phyloP scores from a whole-genome alignment of 2,329 filamentous ascomycete genomes.

The Calonectria henricotiae region DNA sequence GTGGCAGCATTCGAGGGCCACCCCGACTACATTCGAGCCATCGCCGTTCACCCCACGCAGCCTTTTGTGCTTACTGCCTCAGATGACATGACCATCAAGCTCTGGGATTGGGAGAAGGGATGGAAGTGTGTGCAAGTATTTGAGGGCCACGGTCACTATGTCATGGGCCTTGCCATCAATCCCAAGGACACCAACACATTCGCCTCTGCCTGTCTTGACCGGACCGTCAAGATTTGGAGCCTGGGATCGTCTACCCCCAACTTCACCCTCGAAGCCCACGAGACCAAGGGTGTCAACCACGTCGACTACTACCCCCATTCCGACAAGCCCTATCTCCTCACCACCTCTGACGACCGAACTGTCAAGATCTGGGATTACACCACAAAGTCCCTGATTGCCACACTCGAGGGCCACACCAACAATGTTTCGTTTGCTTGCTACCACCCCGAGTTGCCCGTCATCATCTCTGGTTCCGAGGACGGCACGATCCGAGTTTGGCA shows the following conservation, averaged over 20 bases:
- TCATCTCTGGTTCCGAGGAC: slow-evolving; percentile 98
- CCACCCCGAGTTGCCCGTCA: slow-evolving; percentile 95
- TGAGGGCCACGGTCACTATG: slow-evolving; percentile 95
- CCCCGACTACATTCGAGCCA: slow-evolving; percentile 98
- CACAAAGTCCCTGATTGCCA: slow-evolving; percentile 96
- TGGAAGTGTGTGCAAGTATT: slow-evolving; percentile 99
- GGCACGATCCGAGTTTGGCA: slow-evolving; percentile 99
- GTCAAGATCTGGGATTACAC: slow-evolving; percentile 99
- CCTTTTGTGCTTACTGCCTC: slow-evolving; percentile 96
- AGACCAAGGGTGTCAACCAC: slow-evolving; percentile 97
- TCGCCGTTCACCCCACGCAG: slow-evolving; percentile 94
- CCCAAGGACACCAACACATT: slow-evolving; percentile 96
- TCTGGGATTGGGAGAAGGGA: slow-evolving; percentile 99
- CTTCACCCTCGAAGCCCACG: slow-evolving; percentile 96
- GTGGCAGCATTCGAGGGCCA: slow-evolving; percentile 97
- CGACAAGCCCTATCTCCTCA: slow-evolving; percentile 90
- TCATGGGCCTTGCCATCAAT: slow-evolving; percentile 97
- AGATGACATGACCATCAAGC: slow-evolving; percentile 98
- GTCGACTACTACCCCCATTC: slow-evolving; percentile 90
- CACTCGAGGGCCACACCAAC: slow-evolving; percentile 95
- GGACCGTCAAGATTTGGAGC: slow-evolving; percentile 98
- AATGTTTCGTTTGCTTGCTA: slow-evolving; percentile 99
- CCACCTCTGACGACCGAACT: slow-evolving; percentile 95
- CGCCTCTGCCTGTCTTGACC: slow-evolving; percentile 93
- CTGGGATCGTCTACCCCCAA: slow-evolving; percentile 94